Percentiles rank a stretch among this genome's conserved stretches.
These are phyloP conservation scores for Parafenestella ontariensis DNA, from an alignment of 2,329 filamentous ascomycete species.

Conservation along the genomic window DNA sequence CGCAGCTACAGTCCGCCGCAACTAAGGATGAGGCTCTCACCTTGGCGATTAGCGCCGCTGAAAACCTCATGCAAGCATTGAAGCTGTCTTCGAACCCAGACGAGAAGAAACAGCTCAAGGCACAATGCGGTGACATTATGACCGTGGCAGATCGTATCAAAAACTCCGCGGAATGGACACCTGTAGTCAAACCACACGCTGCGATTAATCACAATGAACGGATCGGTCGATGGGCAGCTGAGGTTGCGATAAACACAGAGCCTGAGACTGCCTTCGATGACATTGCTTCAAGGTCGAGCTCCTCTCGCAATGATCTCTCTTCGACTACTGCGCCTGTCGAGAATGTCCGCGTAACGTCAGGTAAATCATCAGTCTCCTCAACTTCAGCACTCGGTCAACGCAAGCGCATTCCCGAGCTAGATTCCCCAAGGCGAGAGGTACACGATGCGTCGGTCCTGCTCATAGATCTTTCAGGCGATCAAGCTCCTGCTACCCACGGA, in stretches of 20 bases:
- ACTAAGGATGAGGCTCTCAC: constrained; percentile 72
- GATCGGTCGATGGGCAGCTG: constrained; percentile 32
- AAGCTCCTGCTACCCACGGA: neutral
- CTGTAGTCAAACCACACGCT: constrained; percentile 11
- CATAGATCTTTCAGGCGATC: constrained; percentile 12
- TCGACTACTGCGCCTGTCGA: constrained; percentile 11
- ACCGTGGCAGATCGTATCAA: constrained; percentile 80
- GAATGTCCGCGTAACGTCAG: constrained; percentile 11
- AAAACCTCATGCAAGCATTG: constrained; percentile 81
- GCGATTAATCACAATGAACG: constrained; percentile 15
- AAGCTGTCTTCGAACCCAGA: constrained; percentile 64
- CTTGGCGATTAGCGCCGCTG: constrained; percentile 77
- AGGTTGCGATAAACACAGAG: constrained; percentile 20
- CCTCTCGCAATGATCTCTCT: constrained; percentile 11
- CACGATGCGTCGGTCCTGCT: constrained; percentile 5
- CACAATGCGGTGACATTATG: constrained; percentile 74
- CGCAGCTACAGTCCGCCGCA: constrained; percentile 57
- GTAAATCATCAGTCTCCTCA: constrained; percentile 24
- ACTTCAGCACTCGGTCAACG: neutral
- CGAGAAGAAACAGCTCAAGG: constrained; percentile 71
- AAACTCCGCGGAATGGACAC: constrained; percentile 31
- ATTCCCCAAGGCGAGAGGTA: neutral
- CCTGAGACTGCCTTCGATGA: constrained; percentile 1
- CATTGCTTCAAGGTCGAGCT: constrained; percentile 8
- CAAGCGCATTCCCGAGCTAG: neutral